Evolutionary conservation across 2,329 filamentous ascomycete species (phyloP), one percentile per base, ranked within the genome.

Genomic region (Aureobasidium sp.): DNA sequence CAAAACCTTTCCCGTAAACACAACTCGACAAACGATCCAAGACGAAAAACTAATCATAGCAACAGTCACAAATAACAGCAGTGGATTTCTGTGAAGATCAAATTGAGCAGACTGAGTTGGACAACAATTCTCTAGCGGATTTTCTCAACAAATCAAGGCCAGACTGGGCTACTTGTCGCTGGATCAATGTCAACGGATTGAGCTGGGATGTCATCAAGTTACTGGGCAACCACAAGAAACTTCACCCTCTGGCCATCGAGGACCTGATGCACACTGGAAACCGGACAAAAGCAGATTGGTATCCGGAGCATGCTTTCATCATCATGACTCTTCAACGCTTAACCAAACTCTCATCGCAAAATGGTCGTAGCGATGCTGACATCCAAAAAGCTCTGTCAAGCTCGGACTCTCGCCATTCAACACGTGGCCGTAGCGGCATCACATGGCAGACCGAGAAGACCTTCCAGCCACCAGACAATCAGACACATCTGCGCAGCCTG

Each of bases 101-200:
- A 5, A 59, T 71, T 12, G 76, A 84, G 29, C 85, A 96, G 71
- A 77, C 83, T 13, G 83, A 87, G 68, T 80, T 94, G 44, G 81
- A 87, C 63, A 96, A 95, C 68, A 79, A 82, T 3, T 81, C 81
- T 0, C 79, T 97, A 13, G 82, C 85, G 51, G 78, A 80, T 0
- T 96, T 94, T 64, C 72, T 97, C 59, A 75, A 81, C n/a, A 72
- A 79, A 34, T 84, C 86, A 2, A 83, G 85, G 68, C 84, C 86
- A 37, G 75, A 79, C 0, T 96, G 90, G 90, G 87, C 86, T 17
- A 83, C 84, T 64, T 94, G 90, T 69, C 84, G 93, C 26, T 97
- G 92, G 92, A 92, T 97, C 76, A 96, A 93, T 68, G 86, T 96
- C 70, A 96, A 97, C 72, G 91, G 92, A 0, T 76, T 96, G 24